These are phyloP conservation scores for Nakazawaea wyomingensis DNA, from an alignment of 805 yeast genomes.

Conservation along the genomic window DNA sequence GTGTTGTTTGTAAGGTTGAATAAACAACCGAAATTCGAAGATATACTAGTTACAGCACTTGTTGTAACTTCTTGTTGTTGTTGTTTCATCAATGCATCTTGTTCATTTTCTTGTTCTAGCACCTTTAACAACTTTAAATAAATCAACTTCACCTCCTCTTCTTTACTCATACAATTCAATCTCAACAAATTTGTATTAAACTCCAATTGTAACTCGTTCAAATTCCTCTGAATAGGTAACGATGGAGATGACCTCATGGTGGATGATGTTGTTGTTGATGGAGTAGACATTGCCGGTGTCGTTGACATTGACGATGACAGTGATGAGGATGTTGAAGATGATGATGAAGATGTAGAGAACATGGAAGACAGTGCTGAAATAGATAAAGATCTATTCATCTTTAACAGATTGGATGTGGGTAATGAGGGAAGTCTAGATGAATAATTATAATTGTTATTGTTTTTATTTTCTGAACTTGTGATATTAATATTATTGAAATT, in stretches of 20 bases:
- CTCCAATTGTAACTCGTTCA: conserved; percentile 13
- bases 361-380: background rate
- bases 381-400: too few relatives aligned
- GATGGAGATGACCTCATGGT: background rate
- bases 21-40: conserved; percentile 1
- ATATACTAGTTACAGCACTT: conserved; percentile 3
- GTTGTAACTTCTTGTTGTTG: conserved; percentile 3
- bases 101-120: conserved; percentile 1
- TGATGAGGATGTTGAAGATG: too few relatives aligned
- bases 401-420: conserved; percentile 1
- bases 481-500: too few relatives aligned
- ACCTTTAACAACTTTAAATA: conserved; percentile 5
- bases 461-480: background rate
- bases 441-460: conserved; percentile 1
- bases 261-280: background rate
- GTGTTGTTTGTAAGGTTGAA: background rate
- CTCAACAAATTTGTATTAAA: conserved; percentile 9
- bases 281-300: too few relatives aligned
- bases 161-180: conserved; percentile 9
- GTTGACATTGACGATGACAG: too few relatives aligned
- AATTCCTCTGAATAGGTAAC: conserved; percentile 1
- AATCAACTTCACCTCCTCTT: conserved; percentile 10
- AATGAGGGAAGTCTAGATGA: conserved; percentile 11
- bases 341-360: background rate
- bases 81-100: conserved; percentile 14